A percentile compares a stretch with the other conserved stretches of the same genome.
These are phyloP conservation scores for Datura wrightii DNA, from an alignment of 257 asterid species.

Conservation along the genomic window DNA sequence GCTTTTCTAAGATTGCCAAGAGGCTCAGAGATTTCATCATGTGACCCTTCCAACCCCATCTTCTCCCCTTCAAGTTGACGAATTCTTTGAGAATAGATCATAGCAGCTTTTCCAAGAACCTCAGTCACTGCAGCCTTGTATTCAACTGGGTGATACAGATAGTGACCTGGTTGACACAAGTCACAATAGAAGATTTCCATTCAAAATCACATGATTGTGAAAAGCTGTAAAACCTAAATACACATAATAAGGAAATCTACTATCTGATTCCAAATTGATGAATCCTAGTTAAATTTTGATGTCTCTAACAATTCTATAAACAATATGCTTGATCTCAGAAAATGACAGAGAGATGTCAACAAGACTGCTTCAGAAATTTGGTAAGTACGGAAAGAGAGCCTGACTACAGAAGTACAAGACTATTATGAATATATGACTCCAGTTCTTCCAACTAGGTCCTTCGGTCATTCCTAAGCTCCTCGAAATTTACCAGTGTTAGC, in stretches of 20 bases:
- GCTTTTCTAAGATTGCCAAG: conserved; percentile 64
- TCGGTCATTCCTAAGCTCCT: neutral
- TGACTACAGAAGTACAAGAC: neutral
- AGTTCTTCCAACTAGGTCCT: neutral
- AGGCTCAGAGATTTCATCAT: conserved; percentile 57
- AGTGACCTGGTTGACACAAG: conserved; percentile 57
- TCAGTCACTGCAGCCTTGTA: conserved; percentile 71
- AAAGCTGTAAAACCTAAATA: neutral
- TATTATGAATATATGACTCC: neutral
- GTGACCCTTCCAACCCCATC: conserved; percentile 62
- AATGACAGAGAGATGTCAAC: neutral
- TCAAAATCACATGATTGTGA: neutral
- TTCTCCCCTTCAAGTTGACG: conserved; percentile 80
- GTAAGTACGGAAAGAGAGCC: neutral
- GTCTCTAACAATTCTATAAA: neutral
- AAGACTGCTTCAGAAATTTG: neutral
- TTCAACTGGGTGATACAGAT: conserved; percentile 62
- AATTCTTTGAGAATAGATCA: conserved; percentile 63
- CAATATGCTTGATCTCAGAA: neutral
- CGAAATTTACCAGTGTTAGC: neutral
- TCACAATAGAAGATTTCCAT: neutral
- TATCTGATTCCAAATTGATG: neutral
- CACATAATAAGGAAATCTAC: neutral
- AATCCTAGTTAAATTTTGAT: neutral
- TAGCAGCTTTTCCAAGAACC: conserved; percentile 67